A percentile compares a stretch with the other conserved stretches of the same genome.
Conservation (phyloP, 192 early-diverging fungal species). For the Entomortierella parvispora region DNA sequence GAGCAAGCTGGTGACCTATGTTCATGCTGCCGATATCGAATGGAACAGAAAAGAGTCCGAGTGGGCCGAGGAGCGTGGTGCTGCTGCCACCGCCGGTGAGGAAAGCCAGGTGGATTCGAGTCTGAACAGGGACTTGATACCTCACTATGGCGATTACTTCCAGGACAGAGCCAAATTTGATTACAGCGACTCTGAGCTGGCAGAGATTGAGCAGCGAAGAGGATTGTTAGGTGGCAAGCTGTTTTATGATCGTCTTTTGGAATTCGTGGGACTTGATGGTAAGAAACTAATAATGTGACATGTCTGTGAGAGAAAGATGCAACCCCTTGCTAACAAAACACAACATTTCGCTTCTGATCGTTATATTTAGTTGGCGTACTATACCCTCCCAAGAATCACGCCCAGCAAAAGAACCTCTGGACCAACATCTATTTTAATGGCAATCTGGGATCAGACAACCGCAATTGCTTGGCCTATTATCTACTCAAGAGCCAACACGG, state of each 20-base stretch:
- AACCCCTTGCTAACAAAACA: no score
- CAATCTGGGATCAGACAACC: slow-evolving; percentile 37
- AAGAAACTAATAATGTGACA: no score
- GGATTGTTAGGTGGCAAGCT: slow-evolving; percentile 36
- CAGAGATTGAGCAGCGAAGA: slow-evolving; percentile 33
- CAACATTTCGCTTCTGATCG: no score
- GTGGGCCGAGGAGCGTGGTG: slow-evolving; percentile 11
- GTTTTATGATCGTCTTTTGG: slow-evolving; percentile 44
- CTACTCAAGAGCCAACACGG: slow-evolving; percentile 40
- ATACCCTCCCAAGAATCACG: slow-evolving; percentile 40
- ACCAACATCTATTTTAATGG: slow-evolving; percentile 47
- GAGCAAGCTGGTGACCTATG: slow-evolving; percentile 33
- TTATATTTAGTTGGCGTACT: slow-evolving; percentile 26
- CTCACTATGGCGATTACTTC: slow-evolving; percentile 23
- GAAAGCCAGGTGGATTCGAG: no score
- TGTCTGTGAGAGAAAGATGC: no score
- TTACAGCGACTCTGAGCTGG: slow-evolving; percentile 30
- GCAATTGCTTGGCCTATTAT: slow-evolving; percentile 47
- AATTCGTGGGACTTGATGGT: slow-evolving; percentile 41
- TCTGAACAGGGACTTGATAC: slow-evolving; percentile 13
- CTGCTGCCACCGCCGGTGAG: no score
- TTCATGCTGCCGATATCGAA: slow-evolving; percentile 32
- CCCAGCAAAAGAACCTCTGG: slow-evolving; percentile 39
- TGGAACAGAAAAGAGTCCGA: slow-evolving; percentile 32
- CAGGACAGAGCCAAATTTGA: slow-evolving; percentile 24